A percentile compares a stretch with the other conserved stretches of the same genome.
Conservation (phyloP, 495 filamentous ascomycete genomes). For the Penicillium tannophilum region DNA sequence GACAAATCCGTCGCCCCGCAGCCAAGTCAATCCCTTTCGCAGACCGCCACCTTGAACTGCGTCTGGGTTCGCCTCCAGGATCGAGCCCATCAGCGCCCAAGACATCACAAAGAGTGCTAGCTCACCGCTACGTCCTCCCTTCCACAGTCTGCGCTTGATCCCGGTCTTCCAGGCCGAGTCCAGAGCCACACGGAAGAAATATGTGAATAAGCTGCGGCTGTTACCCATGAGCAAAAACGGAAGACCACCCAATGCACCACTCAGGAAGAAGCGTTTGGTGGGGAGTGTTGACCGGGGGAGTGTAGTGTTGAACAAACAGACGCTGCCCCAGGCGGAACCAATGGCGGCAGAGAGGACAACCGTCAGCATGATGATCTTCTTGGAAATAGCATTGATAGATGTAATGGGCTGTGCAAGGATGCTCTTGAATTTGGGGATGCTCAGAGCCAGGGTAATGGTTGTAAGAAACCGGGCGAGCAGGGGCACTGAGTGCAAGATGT, state of each 20-base stretch:
- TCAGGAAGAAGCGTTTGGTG: constrained; percentile 82
- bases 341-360: constrained; percentile 76
- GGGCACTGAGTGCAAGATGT: constrained; percentile 80
- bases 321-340: constrained; percentile 79
- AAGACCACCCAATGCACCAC: constrained; percentile 79
- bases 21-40: constrained; percentile 71
- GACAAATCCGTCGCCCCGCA: constrained; percentile 69
- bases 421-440: constrained; percentile 63
- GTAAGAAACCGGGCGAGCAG: constrained; percentile 74
- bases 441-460: constrained; percentile 66
- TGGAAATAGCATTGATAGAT: constrained; percentile 63
- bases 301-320: constrained; percentile 81
- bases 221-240: constrained; percentile 71
- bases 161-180: constrained; percentile 90
- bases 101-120: constrained; percentile 77
- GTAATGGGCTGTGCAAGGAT: constrained; percentile 67
- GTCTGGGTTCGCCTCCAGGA: constrained; percentile 71
- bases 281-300: constrained; percentile 76
- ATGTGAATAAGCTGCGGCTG: constrained; percentile 67
- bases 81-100: constrained; percentile 72
- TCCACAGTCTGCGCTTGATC: constrained; percentile 82
- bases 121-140: constrained; percentile 77
- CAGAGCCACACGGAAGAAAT: constrained; percentile 69
- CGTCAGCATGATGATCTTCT: constrained; percentile 64
- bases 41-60: constrained; percentile 67